Evolutionary conservation across 75 land plant genomes (phyloP).

Genomic region (Gnetum montanum): DNA sequence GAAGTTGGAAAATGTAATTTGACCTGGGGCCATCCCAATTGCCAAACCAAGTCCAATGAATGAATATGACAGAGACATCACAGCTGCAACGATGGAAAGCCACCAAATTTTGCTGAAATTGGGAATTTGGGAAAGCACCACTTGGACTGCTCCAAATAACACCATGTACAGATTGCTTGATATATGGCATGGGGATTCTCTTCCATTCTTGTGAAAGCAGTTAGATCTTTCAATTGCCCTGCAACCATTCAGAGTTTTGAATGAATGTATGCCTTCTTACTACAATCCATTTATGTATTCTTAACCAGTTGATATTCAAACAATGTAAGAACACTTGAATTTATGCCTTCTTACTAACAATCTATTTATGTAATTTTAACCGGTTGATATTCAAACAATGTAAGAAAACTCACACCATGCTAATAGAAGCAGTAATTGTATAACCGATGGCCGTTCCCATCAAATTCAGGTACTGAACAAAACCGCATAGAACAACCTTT

Average conservation of each 20-base stretch:
- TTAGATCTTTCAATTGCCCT: slow-evolving; percentile 21
- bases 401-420: slow-evolving; percentile 53
- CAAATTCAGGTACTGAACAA: slow-evolving; percentile 50
- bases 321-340: neutral
- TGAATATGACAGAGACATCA: slow-evolving; percentile 21
- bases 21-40: slow-evolving; percentile 20
- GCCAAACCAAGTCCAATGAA: slow-evolving; percentile 17
- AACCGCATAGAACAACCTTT: slow-evolving; percentile 42
- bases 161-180: slow-evolving; percentile 23
- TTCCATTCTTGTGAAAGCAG: slow-evolving; percentile 19
- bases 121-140: slow-evolving; percentile 21
- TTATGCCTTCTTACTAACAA: neutral
- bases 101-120: slow-evolving; percentile 21
- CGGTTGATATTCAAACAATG: neutral
- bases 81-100: slow-evolving; percentile 17
- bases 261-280: no score
- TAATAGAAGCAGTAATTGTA: slow-evolving; percentile 62
- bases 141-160: slow-evolving; percentile 18
- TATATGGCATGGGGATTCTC: slow-evolving; percentile 10
- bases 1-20: neutral
- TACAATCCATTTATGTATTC: neutral
- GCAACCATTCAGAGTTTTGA: no score
- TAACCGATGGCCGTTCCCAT: slow-evolving; percentile 71
- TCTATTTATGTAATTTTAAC: neutral
- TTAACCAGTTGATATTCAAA: neutral